These are phyloP conservation scores for Solanum microdontum DNA, from an alignment of 257 asterid genomes.

Conservation along the genomic window DNA sequence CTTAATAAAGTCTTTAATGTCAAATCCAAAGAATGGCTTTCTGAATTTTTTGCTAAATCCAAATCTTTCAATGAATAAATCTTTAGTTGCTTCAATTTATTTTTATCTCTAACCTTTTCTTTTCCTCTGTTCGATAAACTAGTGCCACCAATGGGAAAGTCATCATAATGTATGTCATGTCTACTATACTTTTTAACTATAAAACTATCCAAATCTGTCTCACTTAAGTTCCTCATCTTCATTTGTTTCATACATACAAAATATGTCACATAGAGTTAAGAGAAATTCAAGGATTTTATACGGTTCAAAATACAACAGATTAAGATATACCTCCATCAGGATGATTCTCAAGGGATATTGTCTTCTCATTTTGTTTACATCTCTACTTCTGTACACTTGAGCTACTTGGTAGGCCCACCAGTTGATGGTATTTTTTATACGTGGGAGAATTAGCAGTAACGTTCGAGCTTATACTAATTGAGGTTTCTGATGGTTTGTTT, in stretches of 20 bases:
- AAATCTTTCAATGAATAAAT: slow-evolving; percentile 30
- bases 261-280: slow-evolving; percentile 3
- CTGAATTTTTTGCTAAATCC: slow-evolving; percentile 15
- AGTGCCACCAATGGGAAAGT: slow-evolving; percentile 34
- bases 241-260: slow-evolving; percentile 28
- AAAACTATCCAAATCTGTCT: slow-evolving; percentile 21
- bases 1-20: slow-evolving; percentile 32
- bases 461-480: slow-evolving; percentile 29
- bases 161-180: slow-evolving; percentile 35
- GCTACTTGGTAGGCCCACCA: slow-evolving; percentile 15
- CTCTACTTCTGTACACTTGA: slow-evolving; percentile 21
- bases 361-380: slow-evolving; percentile 36
- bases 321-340: slow-evolving; percentile 45
- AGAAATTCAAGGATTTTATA: not conserved
- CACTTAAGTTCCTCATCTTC: slow-evolving; percentile 19
- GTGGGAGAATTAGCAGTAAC: not conserved
- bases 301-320: slow-evolving; percentile 5
- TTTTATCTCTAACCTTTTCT: not conserved
- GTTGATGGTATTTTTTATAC: no score
- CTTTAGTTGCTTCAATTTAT: slow-evolving; percentile 1
- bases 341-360: slow-evolving; percentile 20
- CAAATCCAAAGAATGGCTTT: slow-evolving; percentile 26
- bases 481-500: slow-evolving; percentile 30
- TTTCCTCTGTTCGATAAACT: slow-evolving; percentile 7
- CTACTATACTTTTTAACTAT: slow-evolving; percentile 59